phyloP scores from a whole-genome alignment of 345 rosid genomes.

The Eucalyptus polyanthemos region DNA sequence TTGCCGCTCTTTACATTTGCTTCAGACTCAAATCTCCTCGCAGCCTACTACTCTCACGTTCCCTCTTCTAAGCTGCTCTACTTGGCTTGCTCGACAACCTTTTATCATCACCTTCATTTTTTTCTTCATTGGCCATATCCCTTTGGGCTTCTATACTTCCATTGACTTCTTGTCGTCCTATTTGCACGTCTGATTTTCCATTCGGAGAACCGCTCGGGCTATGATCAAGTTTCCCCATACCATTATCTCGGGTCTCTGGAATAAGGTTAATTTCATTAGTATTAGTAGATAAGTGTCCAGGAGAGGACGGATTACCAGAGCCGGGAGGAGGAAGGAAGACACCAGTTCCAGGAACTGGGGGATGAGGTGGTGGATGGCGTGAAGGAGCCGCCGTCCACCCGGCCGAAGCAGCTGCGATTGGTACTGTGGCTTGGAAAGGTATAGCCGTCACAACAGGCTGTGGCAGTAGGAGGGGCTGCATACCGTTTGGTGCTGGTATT shows the following conservation, averaged over 20 bases:
- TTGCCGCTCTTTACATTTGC: constrained; percentile 57
- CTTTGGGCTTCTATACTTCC: constrained; percentile 11
- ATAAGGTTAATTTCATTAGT: not conserved
- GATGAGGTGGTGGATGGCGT: constrained; percentile 51
- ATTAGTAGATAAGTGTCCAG: constrained; percentile 3
- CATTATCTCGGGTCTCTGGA: not conserved
- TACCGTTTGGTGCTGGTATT: constrained; percentile 44
- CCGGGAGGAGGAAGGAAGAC: constrained; percentile 88
- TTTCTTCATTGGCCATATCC: not conserved
- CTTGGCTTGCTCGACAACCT: not conserved
- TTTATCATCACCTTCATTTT: constrained; percentile 9
- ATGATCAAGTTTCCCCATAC: not conserved
- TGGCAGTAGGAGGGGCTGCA: constrained; percentile 34
- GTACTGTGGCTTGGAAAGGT: constrained; percentile 48
- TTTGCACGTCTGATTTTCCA: not conserved
- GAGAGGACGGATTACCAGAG: constrained; percentile 27
- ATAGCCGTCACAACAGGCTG: constrained; percentile 37
- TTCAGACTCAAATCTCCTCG: constrained; percentile 23
- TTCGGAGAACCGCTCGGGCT: not conserved
- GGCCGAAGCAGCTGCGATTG: constrained; percentile 39
- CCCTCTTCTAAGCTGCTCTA: not conserved
- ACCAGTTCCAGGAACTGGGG: constrained; percentile 80
- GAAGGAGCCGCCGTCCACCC: constrained; percentile 61
- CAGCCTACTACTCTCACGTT: constrained; percentile 11
- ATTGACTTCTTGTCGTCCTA: constrained; percentile 18